Base-by-base conservation (phyloP, 106 monocot genomes). In the Dactylorhiza incarnata region DNA sequence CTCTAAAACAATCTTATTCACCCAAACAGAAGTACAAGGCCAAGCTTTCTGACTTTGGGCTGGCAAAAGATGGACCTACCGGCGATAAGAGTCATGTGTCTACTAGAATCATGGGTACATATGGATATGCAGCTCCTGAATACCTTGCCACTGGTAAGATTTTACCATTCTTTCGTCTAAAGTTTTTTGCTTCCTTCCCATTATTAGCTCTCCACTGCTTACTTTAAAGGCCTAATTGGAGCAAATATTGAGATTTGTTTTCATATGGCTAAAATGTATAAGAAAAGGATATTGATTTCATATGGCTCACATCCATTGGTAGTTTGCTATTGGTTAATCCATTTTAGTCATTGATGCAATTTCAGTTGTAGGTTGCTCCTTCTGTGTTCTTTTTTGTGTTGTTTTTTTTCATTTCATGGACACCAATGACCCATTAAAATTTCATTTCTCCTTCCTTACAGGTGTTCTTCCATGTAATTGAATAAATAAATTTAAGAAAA, bases 61-160 rank as follows among this genome's bases (percentile, higher is more conserved):
- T 92, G 78, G 92, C 92, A 19, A 92, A 89, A 72, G 89, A 92
- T 79, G 92, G 89, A 26, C 92, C 92, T 3, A 74, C 80, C 52
- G 89, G 83, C 25, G 92, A 87, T 70, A 92, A 92, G 61, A 92
- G 85, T 75, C 92, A 92, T 83, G 92, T 92, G 10, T 92, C 92
- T 2, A 92, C 92, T 2, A 87, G 89, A 66, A 67, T 92, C 9
- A 89, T 92, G 85, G 92, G 89, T 6, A 92, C 92, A 14, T 71
- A 87, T 74, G 89, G 89, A 61, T 92, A 92, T 81, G 91, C 91
- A 20, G 91, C 91, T 76, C 91, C 91, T 0, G 91, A 92, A 72
- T 92, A 92, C 75, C 82, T 92, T 66, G 86, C 88, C 58, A 92
- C 91, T 79, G 91, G 91, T 89, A 71, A 48, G 44, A 25, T 51